phyloP scores from a whole-genome alignment of 441 rosid genomes.

The Mallotus japonicus region DNA sequence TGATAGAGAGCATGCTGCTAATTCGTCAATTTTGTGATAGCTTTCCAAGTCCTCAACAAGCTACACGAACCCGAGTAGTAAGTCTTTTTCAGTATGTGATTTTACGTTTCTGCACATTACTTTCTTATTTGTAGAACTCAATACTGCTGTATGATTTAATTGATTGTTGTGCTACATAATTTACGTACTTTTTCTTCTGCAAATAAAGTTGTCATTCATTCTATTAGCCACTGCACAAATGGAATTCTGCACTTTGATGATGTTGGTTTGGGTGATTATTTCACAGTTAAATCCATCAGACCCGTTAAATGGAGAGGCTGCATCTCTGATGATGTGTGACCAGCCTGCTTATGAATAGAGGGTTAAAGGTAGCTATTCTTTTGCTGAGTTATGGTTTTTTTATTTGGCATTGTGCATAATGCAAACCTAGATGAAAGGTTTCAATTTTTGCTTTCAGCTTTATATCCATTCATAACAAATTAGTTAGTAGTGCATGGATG shows the following conservation, averaged over 20 bases:
- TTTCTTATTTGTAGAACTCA: no score
- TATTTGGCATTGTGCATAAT: slow-evolving; percentile 1
- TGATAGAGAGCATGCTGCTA: slow-evolving; percentile 88
- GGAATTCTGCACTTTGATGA: background rate
- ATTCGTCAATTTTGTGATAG: slow-evolving; percentile 83
- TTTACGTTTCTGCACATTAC: no score
- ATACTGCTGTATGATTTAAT: no score
- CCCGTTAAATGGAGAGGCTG: slow-evolving; percentile 97
- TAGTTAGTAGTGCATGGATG: no score
- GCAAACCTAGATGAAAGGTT: no score
- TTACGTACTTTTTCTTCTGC: background rate
- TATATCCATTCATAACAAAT: no score
- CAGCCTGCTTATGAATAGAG: slow-evolving; percentile 71
- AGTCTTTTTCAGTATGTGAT: slow-evolving; percentile 11
- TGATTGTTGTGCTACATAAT: background rate
- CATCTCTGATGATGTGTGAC: slow-evolving; percentile 87
- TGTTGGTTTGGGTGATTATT: background rate
- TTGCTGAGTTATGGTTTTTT: background rate
- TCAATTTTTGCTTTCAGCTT: no score
- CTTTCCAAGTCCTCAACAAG: slow-evolving; percentile 56
- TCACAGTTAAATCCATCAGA: slow-evolving; percentile 46
- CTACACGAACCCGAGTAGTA: slow-evolving; percentile 75
- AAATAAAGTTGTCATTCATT: background rate
- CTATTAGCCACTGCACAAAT: background rate
- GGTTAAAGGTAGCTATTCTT: slow-evolving; percentile 65